Evolutionary conservation across 768 basidiomycete genomes (phyloP).

Genomic region (Suillus fuscotomentosus): DNA sequence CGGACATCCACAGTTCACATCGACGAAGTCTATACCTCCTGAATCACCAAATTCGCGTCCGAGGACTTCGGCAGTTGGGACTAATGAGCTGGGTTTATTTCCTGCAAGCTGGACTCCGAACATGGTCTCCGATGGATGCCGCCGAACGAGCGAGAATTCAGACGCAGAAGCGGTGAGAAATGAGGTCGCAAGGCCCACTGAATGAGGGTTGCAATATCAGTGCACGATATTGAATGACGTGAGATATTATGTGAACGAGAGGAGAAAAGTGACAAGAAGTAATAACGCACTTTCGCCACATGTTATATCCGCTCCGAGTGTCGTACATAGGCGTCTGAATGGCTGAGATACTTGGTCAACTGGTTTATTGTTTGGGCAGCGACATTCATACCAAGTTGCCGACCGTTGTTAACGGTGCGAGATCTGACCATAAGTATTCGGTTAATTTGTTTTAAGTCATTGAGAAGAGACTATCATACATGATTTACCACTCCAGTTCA

Average conservation of each 20-base stretch:
- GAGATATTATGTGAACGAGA: background rate
- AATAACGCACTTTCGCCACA: slow-evolving; percentile 79
- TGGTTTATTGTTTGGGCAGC: background rate
- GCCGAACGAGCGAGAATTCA: slow-evolving; percentile 91
- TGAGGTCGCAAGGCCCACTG: slow-evolving; percentile 92
- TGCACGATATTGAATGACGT: background rate
- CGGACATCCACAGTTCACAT: slow-evolving; percentile 96
- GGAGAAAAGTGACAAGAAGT: background rate
- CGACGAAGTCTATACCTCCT: slow-evolving; percentile 81
- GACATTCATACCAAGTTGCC: slow-evolving; percentile 76
- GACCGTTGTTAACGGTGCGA: slow-evolving; percentile 89
- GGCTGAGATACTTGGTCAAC: slow-evolving; percentile 48
- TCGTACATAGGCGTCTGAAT: slow-evolving; percentile 86
- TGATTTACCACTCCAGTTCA: slow-evolving; percentile 85
- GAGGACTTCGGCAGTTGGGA: slow-evolving; percentile 79
- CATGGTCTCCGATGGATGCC: slow-evolving; percentile 81
- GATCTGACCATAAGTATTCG: slow-evolving; percentile 34
- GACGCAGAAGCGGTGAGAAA: slow-evolving; percentile 86
- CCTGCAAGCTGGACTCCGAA: slow-evolving; percentile 96
- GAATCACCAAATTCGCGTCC: slow-evolving; percentile 54
- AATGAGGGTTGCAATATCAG: background rate
- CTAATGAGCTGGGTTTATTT: slow-evolving; percentile 76
- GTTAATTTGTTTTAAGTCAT: slow-evolving; percentile 33
- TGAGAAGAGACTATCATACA: slow-evolving; percentile 46
- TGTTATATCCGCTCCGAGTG: slow-evolving; percentile 90